Percentiles rank a stretch among this genome's conserved stretches.
Conservation (phyloP, 2,329 filamentous ascomycete species). For the Trichophyton verrucosum region DNA sequence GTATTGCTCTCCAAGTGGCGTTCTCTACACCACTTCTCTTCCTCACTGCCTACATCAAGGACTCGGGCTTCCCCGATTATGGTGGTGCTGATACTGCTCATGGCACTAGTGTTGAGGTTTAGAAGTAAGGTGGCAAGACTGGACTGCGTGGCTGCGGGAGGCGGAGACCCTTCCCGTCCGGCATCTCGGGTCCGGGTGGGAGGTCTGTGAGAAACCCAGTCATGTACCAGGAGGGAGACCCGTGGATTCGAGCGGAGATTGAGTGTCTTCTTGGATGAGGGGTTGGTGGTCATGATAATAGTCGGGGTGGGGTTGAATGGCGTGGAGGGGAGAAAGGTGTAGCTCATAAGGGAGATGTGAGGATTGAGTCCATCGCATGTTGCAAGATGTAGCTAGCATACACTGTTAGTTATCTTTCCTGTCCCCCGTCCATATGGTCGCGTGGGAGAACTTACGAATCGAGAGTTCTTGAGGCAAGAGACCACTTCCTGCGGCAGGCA, state of each 20-base stretch:
- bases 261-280: slow-evolving; percentile 55
- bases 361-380: slow-evolving; percentile 74
- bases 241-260: slow-evolving; percentile 76
- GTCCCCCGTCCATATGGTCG: slow-evolving; percentile 4
- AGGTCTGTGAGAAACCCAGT: slow-evolving; percentile 91
- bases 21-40: slow-evolving; percentile 73
- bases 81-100: slow-evolving; percentile 81
- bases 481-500: slow-evolving; percentile 73
- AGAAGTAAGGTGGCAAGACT: slow-evolving; percentile 72
- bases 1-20: slow-evolving; percentile 87
- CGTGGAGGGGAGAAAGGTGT: slow-evolving; percentile 82
- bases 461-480: slow-evolving; percentile 82
- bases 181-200: slow-evolving; percentile 51
- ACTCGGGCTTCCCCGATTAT: slow-evolving; percentile 80
- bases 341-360: slow-evolving; percentile 96
- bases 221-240: slow-evolving; percentile 90
- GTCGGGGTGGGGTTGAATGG: slow-evolving; percentile 59
- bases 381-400: slow-evolving; percentile 72
- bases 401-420: slow-evolving; percentile 2
- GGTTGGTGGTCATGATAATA: slow-evolving; percentile 86
- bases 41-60: slow-evolving; percentile 58
- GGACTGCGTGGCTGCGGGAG: slow-evolving; percentile 51
- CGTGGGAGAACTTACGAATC: slow-evolving; percentile 56
- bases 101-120: slow-evolving; percentile 78
- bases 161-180: slow-evolving; percentile 49